Evolutionary conservation across 176 grass and related monocot genomes (phyloP).

Genomic region (Lolium multiflorum): DNA sequence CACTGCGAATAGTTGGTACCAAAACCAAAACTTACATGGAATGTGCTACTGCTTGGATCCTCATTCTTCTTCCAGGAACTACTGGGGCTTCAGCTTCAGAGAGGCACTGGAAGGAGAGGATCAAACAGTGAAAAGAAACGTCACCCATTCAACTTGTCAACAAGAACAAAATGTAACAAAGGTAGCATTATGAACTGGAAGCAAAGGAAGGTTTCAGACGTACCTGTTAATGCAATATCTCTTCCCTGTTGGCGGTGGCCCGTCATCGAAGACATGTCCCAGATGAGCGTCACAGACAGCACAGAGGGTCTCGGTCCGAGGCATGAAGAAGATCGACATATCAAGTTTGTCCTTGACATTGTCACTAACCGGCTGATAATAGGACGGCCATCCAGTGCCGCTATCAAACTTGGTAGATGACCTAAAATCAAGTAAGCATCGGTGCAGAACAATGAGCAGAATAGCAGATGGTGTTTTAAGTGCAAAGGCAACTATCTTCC

Average conservation of each 20-base stretch:
- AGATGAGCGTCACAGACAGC: constrained; percentile 75
- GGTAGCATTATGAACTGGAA: too few relatives aligned
- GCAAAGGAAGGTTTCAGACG: background rate
- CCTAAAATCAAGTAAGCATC: constrained; percentile 44
- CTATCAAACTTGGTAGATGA: constrained; percentile 87
- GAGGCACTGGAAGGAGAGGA: constrained; percentile 31
- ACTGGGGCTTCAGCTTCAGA: constrained; percentile 40
- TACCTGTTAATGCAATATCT: constrained; percentile 84
- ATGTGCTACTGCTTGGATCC: background rate
- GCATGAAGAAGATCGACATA: constrained; percentile 90
- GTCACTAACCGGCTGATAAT: constrained; percentile 69
- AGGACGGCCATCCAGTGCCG: constrained; percentile 89
- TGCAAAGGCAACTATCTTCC: background rate
- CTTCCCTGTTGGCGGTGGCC: constrained; percentile 73
- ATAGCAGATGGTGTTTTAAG: background rate
- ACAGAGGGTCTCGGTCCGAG: constrained; percentile 73
- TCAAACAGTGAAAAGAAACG: constrained; percentile 22
- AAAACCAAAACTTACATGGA: background rate
- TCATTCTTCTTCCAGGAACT: background rate
- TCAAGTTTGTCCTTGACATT: constrained; percentile 82
- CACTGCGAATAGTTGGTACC: background rate
- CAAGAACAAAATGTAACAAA: background rate
- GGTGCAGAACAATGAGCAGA: constrained; percentile 12
- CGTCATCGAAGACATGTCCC: constrained; percentile 77
- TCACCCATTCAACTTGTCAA: constrained; percentile 28